Percentiles rank a stretch among this genome's conserved stretches.
These are phyloP conservation scores for Intubia oerlemansii DNA, from an alignment of 2,329 filamentous ascomycete species.

Conservation along the genomic window DNA sequence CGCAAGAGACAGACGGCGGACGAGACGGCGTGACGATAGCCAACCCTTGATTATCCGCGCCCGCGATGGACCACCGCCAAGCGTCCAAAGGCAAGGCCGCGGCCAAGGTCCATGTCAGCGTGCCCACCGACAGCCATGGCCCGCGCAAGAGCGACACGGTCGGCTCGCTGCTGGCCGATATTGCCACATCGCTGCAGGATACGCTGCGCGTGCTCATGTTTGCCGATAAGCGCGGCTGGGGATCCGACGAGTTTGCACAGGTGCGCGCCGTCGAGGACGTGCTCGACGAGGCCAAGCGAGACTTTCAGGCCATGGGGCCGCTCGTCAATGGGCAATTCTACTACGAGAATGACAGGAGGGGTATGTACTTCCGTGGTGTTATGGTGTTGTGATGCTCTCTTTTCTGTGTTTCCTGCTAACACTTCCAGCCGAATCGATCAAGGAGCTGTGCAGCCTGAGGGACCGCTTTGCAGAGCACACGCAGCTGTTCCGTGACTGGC, in stretches of 20 bases:
- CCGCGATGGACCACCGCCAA: no score
- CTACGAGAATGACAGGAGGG: constrained; percentile 33
- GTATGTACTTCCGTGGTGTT: constrained; percentile 16
- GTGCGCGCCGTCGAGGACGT: constrained; percentile 28
- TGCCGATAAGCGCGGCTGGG: constrained; percentile 37
- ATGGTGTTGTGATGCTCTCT: background rate
- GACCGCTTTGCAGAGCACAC: no score
- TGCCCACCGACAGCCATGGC: no score
- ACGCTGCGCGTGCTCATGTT: constrained; percentile 31
- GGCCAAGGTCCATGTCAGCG: no score
- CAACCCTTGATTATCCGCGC: no score
- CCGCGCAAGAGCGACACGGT: no score
- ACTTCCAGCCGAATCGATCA: no score
- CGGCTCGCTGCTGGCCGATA: constrained; percentile 34
- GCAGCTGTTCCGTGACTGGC: constrained; percentile 32
- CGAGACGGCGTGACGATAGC: no score
- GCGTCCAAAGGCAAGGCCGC: no score
- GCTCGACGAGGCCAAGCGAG: constrained; percentile 36
- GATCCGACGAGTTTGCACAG: constrained; percentile 37
- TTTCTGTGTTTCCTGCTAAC: constrained; percentile 5
- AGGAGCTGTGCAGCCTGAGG: no score
- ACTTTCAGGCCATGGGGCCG: constrained; percentile 35
- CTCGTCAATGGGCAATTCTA: constrained; percentile 34
- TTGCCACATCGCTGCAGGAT: constrained; percentile 31
- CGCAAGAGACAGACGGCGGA: no score